Conservation (phyloP, 768 basidiomycete genomes). For the Gloeophyllum trabeum region DNA sequence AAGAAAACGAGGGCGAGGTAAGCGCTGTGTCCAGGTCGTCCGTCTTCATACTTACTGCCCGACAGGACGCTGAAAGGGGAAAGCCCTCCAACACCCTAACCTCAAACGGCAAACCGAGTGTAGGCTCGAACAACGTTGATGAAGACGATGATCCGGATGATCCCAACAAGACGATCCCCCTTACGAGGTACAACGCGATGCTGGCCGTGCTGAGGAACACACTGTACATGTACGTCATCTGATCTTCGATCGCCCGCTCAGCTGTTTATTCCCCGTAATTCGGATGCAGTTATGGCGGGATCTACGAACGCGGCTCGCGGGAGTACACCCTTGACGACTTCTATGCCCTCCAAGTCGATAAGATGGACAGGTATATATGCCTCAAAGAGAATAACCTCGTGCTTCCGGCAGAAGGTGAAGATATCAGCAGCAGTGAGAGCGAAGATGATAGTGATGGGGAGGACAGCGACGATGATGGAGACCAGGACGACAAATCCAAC, state of each 20-base stretch:
- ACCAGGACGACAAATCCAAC: constrained; percentile 14
- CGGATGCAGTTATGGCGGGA: constrained; percentile 67
- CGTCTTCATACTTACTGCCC: no score
- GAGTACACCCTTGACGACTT: constrained; percentile 92
- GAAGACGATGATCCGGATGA: constrained; percentile 49
- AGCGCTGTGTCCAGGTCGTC: constrained; percentile 9
- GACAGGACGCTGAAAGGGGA: no score
- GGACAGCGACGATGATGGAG: constrained; percentile 37
- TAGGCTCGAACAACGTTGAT: constrained; percentile 9
- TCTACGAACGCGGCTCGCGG: constrained; percentile 68
- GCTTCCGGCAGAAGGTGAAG: constrained; percentile 50
- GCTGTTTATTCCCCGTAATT: not conserved
- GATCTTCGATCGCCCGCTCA: not conserved
- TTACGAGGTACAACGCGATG: constrained; percentile 82
- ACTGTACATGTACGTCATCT: constrained; percentile 60
- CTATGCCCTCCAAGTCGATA: constrained; percentile 69
- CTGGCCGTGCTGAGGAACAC: constrained; percentile 75
- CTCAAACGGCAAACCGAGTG: no score
- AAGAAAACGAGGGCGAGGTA: constrained; percentile 9
- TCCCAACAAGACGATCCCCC: constrained; percentile 49
- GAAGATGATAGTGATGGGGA: constrained; percentile 48
- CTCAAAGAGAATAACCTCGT: constrained; percentile 55
- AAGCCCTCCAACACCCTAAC: no score
- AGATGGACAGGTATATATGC: constrained; percentile 69
- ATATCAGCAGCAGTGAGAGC: constrained; percentile 51